phyloP scores from a whole-genome alignment of 495 filamentous ascomycete species.

The Rusavskia elegans region DNA sequence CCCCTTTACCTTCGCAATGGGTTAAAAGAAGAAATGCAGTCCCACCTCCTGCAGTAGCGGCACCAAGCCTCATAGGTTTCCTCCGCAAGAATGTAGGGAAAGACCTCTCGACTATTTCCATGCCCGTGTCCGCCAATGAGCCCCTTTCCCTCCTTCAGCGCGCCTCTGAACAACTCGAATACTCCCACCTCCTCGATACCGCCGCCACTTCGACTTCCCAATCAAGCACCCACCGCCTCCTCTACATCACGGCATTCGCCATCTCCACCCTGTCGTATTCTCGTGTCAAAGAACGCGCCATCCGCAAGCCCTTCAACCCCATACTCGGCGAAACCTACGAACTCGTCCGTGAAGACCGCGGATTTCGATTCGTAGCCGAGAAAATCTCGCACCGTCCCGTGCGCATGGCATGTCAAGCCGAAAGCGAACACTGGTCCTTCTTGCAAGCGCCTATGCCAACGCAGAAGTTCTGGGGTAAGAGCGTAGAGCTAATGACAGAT shows the following conservation, averaged over 20 bases:
- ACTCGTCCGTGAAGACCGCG: slow-evolving; percentile 73
- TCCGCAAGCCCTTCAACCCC: slow-evolving; percentile 96
- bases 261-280: slow-evolving; percentile 64
- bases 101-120: slow-evolving; percentile 85
- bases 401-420: slow-evolving; percentile 82
- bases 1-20: slow-evolving; percentile 56
- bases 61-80: slow-evolving; percentile 84
- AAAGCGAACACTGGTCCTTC: slow-evolving; percentile 67
- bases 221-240: slow-evolving; percentile 49
- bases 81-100: slow-evolving; percentile 96
- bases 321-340: slow-evolving; percentile 95
- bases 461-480: slow-evolving; percentile 99
- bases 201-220: slow-evolving; percentile 38
- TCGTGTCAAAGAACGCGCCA: slow-evolving; percentile 74
- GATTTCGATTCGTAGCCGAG: slow-evolving; percentile 80
- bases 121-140: slow-evolving; percentile 95
- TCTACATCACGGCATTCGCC: slow-evolving; percentile 82
- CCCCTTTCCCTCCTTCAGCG: slow-evolving; percentile 79
- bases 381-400: slow-evolving; percentile 90
- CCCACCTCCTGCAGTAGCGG: slow-evolving; percentile 50
- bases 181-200: slow-evolving; percentile 65
- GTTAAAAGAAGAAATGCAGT: slow-evolving; percentile 58
- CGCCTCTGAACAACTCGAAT: slow-evolving; percentile 77
- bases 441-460: slow-evolving; percentile 72
- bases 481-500: slow-evolving; percentile 79